Evolutionary conservation across 192 early-diverging fungal genomes (phyloP).

Genomic region (Backusella luteola): DNA sequence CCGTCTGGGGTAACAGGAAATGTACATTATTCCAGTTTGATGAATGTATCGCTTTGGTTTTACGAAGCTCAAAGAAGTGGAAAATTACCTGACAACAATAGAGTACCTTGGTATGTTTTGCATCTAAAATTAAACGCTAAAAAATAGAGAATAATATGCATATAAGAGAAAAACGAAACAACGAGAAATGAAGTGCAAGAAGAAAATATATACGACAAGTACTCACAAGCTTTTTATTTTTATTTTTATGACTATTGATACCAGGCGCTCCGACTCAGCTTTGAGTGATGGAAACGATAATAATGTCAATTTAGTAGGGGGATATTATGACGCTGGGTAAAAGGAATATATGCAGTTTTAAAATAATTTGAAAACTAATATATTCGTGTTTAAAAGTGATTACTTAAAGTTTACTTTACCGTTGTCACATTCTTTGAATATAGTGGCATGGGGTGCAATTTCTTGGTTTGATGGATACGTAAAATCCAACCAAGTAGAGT

Average conservation of each 20-base stretch:
- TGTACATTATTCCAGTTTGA: constrained; percentile 26
- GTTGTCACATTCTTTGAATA: constrained; percentile 45
- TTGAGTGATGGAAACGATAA: constrained; percentile 35
- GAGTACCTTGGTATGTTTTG: constrained; percentile 45
- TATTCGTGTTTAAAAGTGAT: constrained; percentile 33
- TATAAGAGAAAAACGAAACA: background rate
- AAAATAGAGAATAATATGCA: background rate
- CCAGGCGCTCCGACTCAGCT: constrained; percentile 34
- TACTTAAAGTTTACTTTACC: constrained; percentile 66
- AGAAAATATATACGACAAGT: background rate
- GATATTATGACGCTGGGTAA: constrained; percentile 45
- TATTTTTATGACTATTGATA: background rate
- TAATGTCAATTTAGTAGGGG: constrained; percentile 29
- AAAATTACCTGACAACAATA: constrained; percentile 45
- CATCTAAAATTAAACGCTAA: background rate
- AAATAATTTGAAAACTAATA: background rate
- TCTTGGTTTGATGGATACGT: constrained; percentile 55
- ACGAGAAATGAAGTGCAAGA: background rate
- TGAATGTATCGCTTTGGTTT: constrained; percentile 49
- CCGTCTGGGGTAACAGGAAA: constrained; percentile 24
- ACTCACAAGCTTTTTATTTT: background rate
- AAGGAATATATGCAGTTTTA: background rate
- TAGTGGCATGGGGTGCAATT: constrained; percentile 53
- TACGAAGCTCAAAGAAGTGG: constrained; percentile 59
- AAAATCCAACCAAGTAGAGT: constrained; percentile 41